Percentiles rank a stretch among this genome's conserved stretches.
These are phyloP conservation scores for Grosmannia clavigera DNA, from an alignment of 2,329 filamentous ascomycete genomes.

Conservation along the genomic window DNA sequence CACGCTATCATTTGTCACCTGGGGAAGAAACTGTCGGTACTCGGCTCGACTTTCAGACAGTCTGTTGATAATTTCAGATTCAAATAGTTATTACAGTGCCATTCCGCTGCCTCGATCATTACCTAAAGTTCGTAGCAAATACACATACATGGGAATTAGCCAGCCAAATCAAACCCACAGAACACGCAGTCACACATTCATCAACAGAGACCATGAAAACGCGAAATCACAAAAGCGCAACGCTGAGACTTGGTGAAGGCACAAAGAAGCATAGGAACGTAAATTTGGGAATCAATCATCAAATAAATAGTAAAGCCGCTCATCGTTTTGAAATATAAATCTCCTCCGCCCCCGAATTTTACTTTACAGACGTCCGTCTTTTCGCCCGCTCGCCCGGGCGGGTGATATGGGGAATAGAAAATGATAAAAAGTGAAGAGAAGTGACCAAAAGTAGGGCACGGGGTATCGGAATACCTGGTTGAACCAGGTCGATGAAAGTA, in stretches of 20 bases:
- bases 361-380: neutral
- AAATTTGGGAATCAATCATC: neutral
- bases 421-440: neutral
- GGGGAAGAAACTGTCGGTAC: too few relatives aligned
- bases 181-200: neutral
- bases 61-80: neutral
- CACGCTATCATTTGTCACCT: neutral
- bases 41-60: too few relatives aligned
- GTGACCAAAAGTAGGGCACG: neutral
- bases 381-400: constrained; percentile 6
- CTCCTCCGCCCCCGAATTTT: neutral
- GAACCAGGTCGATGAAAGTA: neutral
- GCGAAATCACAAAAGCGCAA: neutral
- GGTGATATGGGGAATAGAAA: neutral
- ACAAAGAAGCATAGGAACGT: neutral
- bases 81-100: neutral
- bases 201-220: neutral
- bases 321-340: neutral
- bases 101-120: neutral
- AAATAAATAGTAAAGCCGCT: neutral
- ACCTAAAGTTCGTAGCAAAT: neutral
- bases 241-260: too few relatives aligned
- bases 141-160: neutral
- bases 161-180: neutral
- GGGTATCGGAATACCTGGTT: constrained; percentile 8